Evolutionary conservation across 163 green algal genomes (phyloP).

Genomic region (Coccomyxa subellipsoidea): DNA sequence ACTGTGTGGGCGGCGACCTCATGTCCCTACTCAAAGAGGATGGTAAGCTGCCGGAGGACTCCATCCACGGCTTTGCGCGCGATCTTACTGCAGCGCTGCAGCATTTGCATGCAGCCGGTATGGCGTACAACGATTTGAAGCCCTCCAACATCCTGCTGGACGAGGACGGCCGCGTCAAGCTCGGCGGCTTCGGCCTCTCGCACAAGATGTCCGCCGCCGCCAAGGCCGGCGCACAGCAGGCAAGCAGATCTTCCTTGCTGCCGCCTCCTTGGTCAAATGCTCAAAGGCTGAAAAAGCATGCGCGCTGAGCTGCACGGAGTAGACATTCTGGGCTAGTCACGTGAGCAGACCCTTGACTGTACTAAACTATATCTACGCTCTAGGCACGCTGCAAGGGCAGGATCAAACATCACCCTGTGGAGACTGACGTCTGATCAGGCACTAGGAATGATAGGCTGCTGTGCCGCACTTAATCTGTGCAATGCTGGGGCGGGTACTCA

Average conservation of each 20-base stretch:
- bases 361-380: too few species aligned
- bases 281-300: too few species aligned
- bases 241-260: neutral
- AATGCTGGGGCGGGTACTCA: neutral
- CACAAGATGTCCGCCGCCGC: slow-evolving; percentile 72
- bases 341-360: too few species aligned
- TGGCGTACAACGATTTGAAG: slow-evolving; percentile 90
- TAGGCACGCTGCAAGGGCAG: too few species aligned
- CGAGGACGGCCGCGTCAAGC: slow-evolving; percentile 87
- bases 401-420: too few species aligned
- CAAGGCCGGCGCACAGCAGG: slow-evolving; percentile 49
- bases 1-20: slow-evolving; percentile 92
- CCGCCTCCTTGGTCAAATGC: neutral
- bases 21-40: slow-evolving; percentile 82
- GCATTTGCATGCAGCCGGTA: slow-evolving; percentile 72
- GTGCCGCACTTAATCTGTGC: too few species aligned
- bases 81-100: slow-evolving; percentile 75
- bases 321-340: too few species aligned
- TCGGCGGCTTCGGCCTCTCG: slow-evolving; percentile 90
- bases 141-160: slow-evolving; percentile 92
- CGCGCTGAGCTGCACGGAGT: too few species aligned
- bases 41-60: slow-evolving; percentile 75
- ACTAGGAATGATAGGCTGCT: too few species aligned
- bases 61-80: slow-evolving; percentile 78
- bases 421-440: too few species aligned